Evolutionary conservation across 805 yeast species (phyloP).

Genomic region (Spathaspora gorwiae): DNA sequence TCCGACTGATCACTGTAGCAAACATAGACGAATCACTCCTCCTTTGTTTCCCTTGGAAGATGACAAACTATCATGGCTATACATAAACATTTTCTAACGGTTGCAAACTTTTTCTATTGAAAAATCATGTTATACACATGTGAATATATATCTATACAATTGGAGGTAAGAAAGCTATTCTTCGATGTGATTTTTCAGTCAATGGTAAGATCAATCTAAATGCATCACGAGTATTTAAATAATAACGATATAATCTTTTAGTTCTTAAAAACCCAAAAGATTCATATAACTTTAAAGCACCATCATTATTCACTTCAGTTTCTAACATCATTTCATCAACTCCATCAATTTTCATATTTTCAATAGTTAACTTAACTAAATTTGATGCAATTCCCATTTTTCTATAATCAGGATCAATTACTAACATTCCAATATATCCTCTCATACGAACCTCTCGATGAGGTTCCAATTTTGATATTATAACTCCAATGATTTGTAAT

Average conservation of each 20-base stretch:
- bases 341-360: conserved; percentile 55
- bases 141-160: background rate
- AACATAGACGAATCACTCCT: no score
- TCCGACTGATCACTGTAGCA: no score
- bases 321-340: conserved; percentile 93
- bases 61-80: no score
- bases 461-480: conserved; percentile 74
- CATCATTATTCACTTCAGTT: conserved; percentile 77
- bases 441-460: conserved; percentile 71
- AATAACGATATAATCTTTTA: conserved; percentile 79
- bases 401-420: conserved; percentile 66
- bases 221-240: conserved; percentile 90
- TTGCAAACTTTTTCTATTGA: no score
- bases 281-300: conserved; percentile 68
- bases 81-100: no score
- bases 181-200: conserved; percentile 42
- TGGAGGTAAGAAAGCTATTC: conserved; percentile 49
- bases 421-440: conserved; percentile 96
- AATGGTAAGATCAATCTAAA: conserved; percentile 80
- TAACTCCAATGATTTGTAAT: conserved; percentile 62
- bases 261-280: conserved; percentile 70
- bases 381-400: conserved; percentile 79
- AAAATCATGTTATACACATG: no score
- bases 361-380: conserved; percentile 59
- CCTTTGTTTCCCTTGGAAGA: no score